Evolutionary conservation across 139 green algal species (phyloP), one percentile per base, ranked within the genome.

Genomic region (Chlorella ohadii): DNA sequence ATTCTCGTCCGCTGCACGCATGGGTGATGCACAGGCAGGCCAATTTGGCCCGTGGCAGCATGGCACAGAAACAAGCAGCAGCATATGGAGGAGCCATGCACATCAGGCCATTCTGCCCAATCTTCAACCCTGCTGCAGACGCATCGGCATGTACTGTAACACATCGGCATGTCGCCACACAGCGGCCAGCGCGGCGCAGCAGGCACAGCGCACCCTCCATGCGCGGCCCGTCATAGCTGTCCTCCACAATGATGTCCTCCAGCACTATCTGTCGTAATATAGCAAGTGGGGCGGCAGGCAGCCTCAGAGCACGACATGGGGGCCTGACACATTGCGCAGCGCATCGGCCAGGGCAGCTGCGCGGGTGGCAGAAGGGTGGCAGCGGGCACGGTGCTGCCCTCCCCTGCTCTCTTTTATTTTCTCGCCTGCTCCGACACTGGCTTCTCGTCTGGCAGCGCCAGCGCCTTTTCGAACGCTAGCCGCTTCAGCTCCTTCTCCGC

Each of bases 401-500:
- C 44, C 44, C 44, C 44, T 51, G 44, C 15, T 70, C n/a, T 13
- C n/a, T n/a, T 3, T 11, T 25, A 11, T 68, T 22, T 22, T 12
- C 31, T 23, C 16, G 23, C 68, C 36, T 72, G 13, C 5, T 82
- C 76, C 2, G 76, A 82, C 3, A 61, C 72, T 0, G 67, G 28
- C n/a, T 76, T 47, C 36, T 90, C 81, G 31, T 94, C 88, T 11
- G 93, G 94, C n/a, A 88, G 81, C 0, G 92, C 87, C 27, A 98
- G 85, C 2, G 95, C 95, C 59, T 97, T 91, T 79, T 98, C 95
- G 88, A 99, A 99, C 6, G 90, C 84, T 72, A 95, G 80, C 47
- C 94, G 90, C 87, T 97, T 96, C 59, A 98, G 86, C 73, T 96
- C 95, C 85, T 95, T 96, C 87, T 99, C 96, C 78, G 95, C 98